Evolutionary conservation across 1,284 basidiomycete genomes (phyloP), one percentile per base, ranked within the genome.

Genomic region (Cutaneotrichosporon daszewskae): DNA sequence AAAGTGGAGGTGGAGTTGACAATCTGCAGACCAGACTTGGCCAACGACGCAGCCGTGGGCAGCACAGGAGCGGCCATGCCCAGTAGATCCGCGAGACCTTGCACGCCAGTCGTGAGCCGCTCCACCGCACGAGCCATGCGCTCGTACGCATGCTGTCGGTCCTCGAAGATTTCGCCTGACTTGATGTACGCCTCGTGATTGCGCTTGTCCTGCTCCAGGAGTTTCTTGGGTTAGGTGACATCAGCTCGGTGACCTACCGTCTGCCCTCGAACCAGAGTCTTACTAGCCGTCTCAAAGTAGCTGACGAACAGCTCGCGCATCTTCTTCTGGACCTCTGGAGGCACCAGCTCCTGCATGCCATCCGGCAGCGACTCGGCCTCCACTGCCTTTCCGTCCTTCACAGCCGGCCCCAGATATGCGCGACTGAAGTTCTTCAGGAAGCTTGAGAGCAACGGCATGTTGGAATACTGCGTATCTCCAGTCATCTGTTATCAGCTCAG

Each of bases 151-250:
- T 98, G 91, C 66, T 97, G 91, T 16, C 95, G 82, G 69, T 99
- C 95, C 66, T 99, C 95, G 58, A 99, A 98, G 54, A 99, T 96
- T 72, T 98, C 92, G 19, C 94, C 94, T 1, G 90, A 96, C 28
- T 89, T 86, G 60, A 98, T 97, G 67, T 98, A 98, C 45, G 94
- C 95, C 73, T 98, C 94, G 61, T 96, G 92, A 58, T 98, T 98
- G 39, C 85, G 80, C 54, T 84, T 82, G 65, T 98, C 95, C 72
- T 96, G 91, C 52, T 96, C 90, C 80, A 96, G 88, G 32, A 99
- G 75, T 47, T 85, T 83, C 87, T 96, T 62, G 25, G 45, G 42
- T 45, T 37, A 56, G 54, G 12, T 28, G 5, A 10, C 11, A 19
- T 10, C 6, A 9, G 9, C 23, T n/a, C 9, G 5, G 17, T 4